A percentile compares a stretch with the other conserved stretches of the same genome.
Conservation (phyloP, 2,329 filamentous ascomycete species). For the Aspergillus clavatus region DNA sequence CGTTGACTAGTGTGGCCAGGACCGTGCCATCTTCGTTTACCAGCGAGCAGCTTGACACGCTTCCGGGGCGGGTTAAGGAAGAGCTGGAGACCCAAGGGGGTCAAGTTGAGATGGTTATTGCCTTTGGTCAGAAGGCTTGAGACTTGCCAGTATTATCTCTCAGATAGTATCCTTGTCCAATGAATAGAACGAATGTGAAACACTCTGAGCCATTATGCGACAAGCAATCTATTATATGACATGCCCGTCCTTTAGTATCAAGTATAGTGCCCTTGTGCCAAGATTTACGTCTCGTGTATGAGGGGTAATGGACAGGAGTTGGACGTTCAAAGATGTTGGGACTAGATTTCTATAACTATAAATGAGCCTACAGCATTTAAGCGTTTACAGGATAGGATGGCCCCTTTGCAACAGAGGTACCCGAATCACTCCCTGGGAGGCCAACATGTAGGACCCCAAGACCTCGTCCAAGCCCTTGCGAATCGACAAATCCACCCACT, state of each 20-base stretch:
- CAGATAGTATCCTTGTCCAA: neutral
- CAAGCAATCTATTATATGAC: neutral
- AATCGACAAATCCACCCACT: conserved; percentile 2
- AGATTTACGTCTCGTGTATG: neutral
- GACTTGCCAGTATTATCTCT: neutral
- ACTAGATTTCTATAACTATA: neutral
- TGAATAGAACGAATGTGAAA: neutral
- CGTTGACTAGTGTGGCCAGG: conserved; percentile 2
- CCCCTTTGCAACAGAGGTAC: conserved; percentile 4
- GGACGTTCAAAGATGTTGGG: neutral
- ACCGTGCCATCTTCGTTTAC: conserved; percentile 3
- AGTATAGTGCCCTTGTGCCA: neutral
- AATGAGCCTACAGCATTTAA: neutral
- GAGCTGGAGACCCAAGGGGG: conserved; percentile 6
- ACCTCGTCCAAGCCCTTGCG: conserved; percentile 5
- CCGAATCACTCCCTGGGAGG: conserved; percentile 5
- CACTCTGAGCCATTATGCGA: neutral
- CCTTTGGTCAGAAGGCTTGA: conserved; percentile 2
- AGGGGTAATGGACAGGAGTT: neutral
- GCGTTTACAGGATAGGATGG: neutral
- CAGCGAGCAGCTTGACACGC: neutral
- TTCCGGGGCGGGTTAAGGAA: conserved; percentile 3
- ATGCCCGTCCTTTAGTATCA: neutral
- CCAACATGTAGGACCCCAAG: conserved; percentile 4
- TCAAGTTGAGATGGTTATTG: conserved; percentile 4